Evolutionary conservation across 2,329 filamentous ascomycete genomes (phyloP).

Genomic region (Venturiaceae sp.): DNA sequence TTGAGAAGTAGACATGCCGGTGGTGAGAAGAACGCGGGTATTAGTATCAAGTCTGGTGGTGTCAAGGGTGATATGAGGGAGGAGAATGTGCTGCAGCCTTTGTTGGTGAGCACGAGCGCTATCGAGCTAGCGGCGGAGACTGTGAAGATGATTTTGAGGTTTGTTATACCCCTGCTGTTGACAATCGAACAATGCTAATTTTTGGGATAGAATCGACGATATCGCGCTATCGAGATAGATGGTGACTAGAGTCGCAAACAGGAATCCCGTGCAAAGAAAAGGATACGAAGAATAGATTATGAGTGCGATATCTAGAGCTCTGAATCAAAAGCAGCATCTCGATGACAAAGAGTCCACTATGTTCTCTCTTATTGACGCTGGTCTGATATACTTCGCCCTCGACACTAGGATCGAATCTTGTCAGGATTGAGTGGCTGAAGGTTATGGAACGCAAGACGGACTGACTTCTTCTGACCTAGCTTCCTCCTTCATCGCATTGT

Average conservation of each 20-base stretch:
- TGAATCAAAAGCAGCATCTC: neutral
- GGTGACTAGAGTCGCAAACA: neutral
- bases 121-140: slow-evolving; percentile 97
- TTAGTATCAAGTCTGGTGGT: slow-evolving; percentile 95
- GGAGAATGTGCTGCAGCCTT: slow-evolving; percentile 91
- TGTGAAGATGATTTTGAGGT: slow-evolving; percentile 83
- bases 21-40: slow-evolving; percentile 90
- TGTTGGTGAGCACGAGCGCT: slow-evolving; percentile 93
- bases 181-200: neutral
- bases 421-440: too few species aligned
- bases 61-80: slow-evolving; percentile 96
- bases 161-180: slow-evolving; percentile 53
- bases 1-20: slow-evolving; percentile 88
- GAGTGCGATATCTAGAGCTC: neutral
- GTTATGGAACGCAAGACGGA: too few species aligned
- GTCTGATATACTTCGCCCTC: too few species aligned
- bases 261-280: neutral
- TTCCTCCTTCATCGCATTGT: too few species aligned
- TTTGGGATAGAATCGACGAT: neutral
- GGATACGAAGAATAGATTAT: neutral
- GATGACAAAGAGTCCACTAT: too few species aligned
- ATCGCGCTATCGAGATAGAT: neutral
- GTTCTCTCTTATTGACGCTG: too few species aligned
- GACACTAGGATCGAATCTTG: too few species aligned
- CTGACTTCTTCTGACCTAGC: too few species aligned